Conservation (phyloP, 345 rosid species). For the Abelmoschus esculentus region DNA sequence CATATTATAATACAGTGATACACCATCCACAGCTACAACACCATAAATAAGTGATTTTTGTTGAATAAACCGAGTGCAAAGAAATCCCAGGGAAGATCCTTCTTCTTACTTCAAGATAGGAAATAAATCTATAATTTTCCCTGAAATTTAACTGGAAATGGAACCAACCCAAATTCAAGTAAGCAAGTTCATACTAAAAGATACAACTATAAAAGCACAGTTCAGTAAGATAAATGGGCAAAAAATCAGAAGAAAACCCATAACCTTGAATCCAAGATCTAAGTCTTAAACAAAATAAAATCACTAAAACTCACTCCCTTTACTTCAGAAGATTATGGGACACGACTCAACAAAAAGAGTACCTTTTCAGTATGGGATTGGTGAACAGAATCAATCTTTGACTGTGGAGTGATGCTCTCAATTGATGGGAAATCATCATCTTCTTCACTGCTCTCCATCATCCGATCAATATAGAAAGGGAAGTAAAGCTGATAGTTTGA, state of each 20-base stretch:
- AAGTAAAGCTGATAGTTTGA: neutral
- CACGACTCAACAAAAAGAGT: neutral
- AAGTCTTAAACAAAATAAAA: neutral
- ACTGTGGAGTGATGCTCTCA: conserved; percentile 80
- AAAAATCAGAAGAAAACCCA: conserved; percentile 2
- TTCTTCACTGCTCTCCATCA: conserved; percentile 96
- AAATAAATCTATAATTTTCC: neutral
- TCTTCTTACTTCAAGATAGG: neutral
- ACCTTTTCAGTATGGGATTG: conserved; percentile 95
- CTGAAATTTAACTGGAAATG: neutral
- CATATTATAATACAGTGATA: neutral
- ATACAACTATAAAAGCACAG: neutral
- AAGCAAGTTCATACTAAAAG: neutral
- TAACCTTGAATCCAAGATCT: neutral
- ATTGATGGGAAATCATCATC: conserved; percentile 87
- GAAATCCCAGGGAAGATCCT: neutral
- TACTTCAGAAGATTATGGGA: neutral
- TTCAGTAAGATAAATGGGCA: neutral
- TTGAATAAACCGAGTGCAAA: no score
- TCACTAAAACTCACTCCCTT: neutral
- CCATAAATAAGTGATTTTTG: neutral
- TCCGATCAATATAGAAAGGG: neutral
- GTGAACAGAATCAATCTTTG: conserved; percentile 72
- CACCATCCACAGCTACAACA: neutral
- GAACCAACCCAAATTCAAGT: neutral